Conservation (phyloP, 2,329 filamentous ascomycete species). For the Ciborinia camelliae region DNA sequence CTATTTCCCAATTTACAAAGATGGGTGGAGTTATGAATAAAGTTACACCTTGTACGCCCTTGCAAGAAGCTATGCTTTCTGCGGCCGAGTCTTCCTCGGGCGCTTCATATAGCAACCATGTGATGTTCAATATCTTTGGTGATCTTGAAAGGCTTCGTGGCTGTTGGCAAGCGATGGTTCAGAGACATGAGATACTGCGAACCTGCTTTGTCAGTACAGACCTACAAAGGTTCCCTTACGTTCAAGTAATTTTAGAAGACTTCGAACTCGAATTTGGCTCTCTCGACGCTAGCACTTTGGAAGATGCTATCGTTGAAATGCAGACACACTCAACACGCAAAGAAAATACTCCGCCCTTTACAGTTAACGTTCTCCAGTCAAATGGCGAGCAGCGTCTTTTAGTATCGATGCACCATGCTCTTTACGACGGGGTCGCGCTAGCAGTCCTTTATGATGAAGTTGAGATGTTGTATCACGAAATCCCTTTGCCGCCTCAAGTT, state of each 20-base stretch:
- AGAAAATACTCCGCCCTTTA: slow-evolving; percentile 32
- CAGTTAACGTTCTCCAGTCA: slow-evolving; percentile 23
- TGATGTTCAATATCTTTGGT: slow-evolving; percentile 58
- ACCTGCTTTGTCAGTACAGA: slow-evolving; percentile 71
- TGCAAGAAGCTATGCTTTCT: slow-evolving; percentile 85
- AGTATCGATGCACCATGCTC: slow-evolving; percentile 64
- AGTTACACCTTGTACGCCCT: slow-evolving; percentile 76
- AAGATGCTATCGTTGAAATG: slow-evolving; percentile 1
- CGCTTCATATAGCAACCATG: slow-evolving; percentile 68
- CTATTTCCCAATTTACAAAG: slow-evolving; percentile 24
- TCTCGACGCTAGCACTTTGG: slow-evolving; percentile 2
- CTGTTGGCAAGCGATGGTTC: slow-evolving; percentile 61
- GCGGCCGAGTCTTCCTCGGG: slow-evolving; percentile 45
- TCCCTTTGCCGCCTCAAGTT: slow-evolving; percentile 47
- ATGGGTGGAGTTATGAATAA: slow-evolving; percentile 43
- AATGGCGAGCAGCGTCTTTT: slow-evolving; percentile 23
- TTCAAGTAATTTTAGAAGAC: slow-evolving; percentile 64
- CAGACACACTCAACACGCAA: background rate
- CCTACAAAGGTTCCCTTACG: slow-evolving; percentile 58
- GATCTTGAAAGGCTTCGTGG: slow-evolving; percentile 49
- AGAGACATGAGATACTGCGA: slow-evolving; percentile 71
- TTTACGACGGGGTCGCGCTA: slow-evolving; percentile 84
- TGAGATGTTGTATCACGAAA: slow-evolving; percentile 52
- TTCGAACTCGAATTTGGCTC: slow-evolving; percentile 36
- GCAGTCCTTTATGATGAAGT: slow-evolving; percentile 66